Conservation (phyloP, 78 protist species). For the Dictyostelium firmibasis region DNA sequence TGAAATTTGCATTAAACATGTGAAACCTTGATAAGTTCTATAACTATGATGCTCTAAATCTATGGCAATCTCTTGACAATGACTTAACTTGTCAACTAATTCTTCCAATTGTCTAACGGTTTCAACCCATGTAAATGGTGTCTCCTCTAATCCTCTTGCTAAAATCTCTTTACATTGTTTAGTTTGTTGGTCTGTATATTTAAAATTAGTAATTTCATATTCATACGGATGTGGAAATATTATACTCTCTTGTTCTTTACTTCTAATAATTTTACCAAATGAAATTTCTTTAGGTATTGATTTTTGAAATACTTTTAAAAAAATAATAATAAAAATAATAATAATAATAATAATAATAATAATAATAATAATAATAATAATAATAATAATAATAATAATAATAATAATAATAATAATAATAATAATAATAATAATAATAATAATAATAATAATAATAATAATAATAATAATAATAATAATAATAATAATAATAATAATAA, state of each 20-base stretch:
- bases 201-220: constrained; percentile 35
- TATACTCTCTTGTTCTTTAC: constrained; percentile 64
- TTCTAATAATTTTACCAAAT: constrained; percentile 36
- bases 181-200: constrained; percentile 10
- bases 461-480: neutral
- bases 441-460: no score
- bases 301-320: constrained; percentile 1
- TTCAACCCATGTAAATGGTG: constrained; percentile 84
- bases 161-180: constrained; percentile 10
- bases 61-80: constrained; percentile 89
- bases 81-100: constrained; percentile 25
- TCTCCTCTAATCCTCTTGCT: constrained; percentile 58
- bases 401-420: neutral
- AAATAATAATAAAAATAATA: neutral
- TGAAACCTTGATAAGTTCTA: constrained; percentile 95
- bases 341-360: neutral
- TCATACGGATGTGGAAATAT: constrained; percentile 86
- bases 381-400: no score
- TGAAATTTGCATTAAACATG: constrained; percentile 98
- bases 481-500: no score
- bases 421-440: no score
- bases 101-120: constrained; percentile 47
- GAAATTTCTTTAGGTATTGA: constrained; percentile 25
- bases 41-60: constrained; percentile 94
- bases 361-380: no score